These are phyloP conservation scores for Leptographium radiaticola DNA, from an alignment of 2,329 filamentous ascomycete genomes.

Conservation along the genomic window DNA sequence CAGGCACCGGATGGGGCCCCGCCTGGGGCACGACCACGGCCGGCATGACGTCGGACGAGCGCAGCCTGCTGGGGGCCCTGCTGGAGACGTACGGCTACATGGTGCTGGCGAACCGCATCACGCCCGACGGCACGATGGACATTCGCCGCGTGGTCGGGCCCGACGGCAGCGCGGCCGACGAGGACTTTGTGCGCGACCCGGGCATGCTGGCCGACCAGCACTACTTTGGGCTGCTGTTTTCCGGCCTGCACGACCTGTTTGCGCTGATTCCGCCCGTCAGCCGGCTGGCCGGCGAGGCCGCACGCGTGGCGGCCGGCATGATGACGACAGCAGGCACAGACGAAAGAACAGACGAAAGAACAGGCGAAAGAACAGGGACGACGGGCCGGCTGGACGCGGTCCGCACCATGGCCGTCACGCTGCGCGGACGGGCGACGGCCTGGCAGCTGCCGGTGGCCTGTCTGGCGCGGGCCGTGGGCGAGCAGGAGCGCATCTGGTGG, in stretches of 20 bases:
- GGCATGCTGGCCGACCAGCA: slow-evolving; percentile 7
- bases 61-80: slow-evolving; percentile 7
- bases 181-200: slow-evolving; percentile 11
- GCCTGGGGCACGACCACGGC: background rate
- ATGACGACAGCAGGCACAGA: background rate
- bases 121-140: slow-evolving; percentile 6
- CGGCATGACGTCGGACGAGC: slow-evolving; percentile 5
- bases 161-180: slow-evolving; percentile 5
- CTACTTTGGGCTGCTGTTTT: slow-evolving; percentile 10
- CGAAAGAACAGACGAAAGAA: background rate
- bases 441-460: slow-evolving; percentile 9
- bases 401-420: background rate
- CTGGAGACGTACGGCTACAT: slow-evolving; percentile 12
- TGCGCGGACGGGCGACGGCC: slow-evolving; percentile 6
- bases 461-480: slow-evolving; percentile 2
- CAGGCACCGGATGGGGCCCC: background rate
- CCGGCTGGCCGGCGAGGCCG: slow-evolving; percentile 4
- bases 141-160: background rate
- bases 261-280: slow-evolving; percentile 9
- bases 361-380: background rate
- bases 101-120: slow-evolving; percentile 9
- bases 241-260: slow-evolving; percentile 11
- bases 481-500: slow-evolving; percentile 10
- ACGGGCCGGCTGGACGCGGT: background rate
- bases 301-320: background rate